Evolutionary conservation across 2,329 filamentous ascomycete species (phyloP), one percentile per base, ranked within the genome.

Genomic region (Neocatenulostroma microsporum): DNA sequence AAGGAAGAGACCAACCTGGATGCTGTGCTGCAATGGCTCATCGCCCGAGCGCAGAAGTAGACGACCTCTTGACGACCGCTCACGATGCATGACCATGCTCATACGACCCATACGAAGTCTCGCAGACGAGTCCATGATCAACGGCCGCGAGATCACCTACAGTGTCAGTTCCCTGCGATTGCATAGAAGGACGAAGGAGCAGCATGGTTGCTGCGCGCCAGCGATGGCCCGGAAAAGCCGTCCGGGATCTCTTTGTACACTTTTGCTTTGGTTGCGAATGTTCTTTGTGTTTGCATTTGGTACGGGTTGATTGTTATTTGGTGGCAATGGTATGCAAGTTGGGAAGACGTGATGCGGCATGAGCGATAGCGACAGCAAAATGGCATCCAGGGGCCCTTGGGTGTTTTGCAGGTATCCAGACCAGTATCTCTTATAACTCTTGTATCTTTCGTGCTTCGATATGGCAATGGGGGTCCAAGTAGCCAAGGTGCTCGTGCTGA

Each of bases 1-100:
- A 96, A 96, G 64, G 89, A 96, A 62, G 91, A 98, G 67, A 98
- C 89, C 40, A 98, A 98, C 66, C 78, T 98, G 48, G 89, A 98
- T 58, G 91, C 89, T 5, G 91, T 98, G 35, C 72, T 98, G 54
- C 84, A 94, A 61, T 98, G 91, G 84, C 71, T 98, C 60, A 89
- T 98, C 62, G 89, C 87, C 50, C 83, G 84, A 61, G 82, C 87
- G 46, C 85, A 73, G 58, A 80, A 80, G 66, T 87, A 49, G 47
- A 20, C 14, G 21, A 15, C 13, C 9, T 15, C 18, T 17, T 26
- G 13, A n/a, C 12, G 14, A 24, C 27, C 28, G 40, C 35, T 31
- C 33, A 36, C 34, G 39, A 29, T 23, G n/a, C n/a, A n/a, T n/a
- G n/a, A n/a, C n/a, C 24, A 34, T 36, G 26, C 24, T 37, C 30